These are phyloP conservation scores for Chlorella sp. DNA, from an alignment of 139 green algal genomes.

Conservation along the genomic window DNA sequence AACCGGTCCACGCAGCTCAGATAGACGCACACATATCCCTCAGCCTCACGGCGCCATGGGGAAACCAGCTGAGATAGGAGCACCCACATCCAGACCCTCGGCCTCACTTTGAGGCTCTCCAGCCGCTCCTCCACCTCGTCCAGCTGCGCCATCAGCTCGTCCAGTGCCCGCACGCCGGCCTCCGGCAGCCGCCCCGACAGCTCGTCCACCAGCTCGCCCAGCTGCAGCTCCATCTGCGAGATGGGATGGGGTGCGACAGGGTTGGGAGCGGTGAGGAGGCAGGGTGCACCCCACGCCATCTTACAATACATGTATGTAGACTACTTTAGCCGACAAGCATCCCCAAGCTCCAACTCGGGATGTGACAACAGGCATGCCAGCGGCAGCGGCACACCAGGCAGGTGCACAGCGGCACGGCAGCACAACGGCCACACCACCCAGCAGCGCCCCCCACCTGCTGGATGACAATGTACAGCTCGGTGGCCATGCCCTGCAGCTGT, in stretches of 20 bases:
- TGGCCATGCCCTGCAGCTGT: slow-evolving; percentile 28
- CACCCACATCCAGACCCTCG: too few relatives aligned
- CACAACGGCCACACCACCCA: background rate
- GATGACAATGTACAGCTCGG: slow-evolving; percentile 36
- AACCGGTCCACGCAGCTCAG: too few relatives aligned
- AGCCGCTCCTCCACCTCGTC: slow-evolving; percentile 24
- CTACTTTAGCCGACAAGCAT: too few relatives aligned
- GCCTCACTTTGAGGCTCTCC: background rate
- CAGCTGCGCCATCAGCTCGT: slow-evolving; percentile 4
- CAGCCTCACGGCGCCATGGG: too few relatives aligned
- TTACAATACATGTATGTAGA: too few relatives aligned
- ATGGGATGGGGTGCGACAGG: background rate
- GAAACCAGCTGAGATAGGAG: too few relatives aligned
- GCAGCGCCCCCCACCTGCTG: background rate
- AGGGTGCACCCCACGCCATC: too few relatives aligned
- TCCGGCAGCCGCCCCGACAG: slow-evolving; percentile 30
- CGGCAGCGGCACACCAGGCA: too few relatives aligned
- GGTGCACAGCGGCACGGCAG: too few relatives aligned
- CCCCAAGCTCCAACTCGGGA: too few relatives aligned
- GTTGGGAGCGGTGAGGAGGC: background rate
- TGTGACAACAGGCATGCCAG: too few relatives aligned
- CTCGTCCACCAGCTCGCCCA: slow-evolving; percentile 31
- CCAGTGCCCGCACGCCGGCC: background rate
- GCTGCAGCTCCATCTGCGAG: slow-evolving; percentile 35
- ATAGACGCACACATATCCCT: too few relatives aligned